Evolutionary conservation across 805 yeast species (phyloP), one percentile per base, ranked within the genome.

Genomic region (Ogataea henricii): DNA sequence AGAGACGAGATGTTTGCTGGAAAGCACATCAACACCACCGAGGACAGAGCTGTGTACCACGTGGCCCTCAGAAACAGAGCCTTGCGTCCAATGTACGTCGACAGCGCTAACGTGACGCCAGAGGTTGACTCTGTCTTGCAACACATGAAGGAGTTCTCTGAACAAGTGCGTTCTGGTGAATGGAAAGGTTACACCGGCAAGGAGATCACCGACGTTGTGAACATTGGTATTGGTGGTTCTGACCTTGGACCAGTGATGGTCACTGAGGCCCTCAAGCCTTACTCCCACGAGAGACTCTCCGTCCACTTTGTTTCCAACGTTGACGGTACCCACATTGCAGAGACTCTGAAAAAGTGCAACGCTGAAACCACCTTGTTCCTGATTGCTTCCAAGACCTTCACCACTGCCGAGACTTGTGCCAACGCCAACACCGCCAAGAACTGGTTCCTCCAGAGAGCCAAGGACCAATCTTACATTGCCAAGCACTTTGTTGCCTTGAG

Each of bases 201-300:
- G 80, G 73, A 77, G 61, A 92, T 94, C 73, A 87, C 94, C 60
- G 96, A 89, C 64, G 83, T 94, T 48, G 98, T 94, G 64, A 94
- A 94, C 80, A 89, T 94, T 63, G 99, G 99, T 72, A 94, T 94
- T 67, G 99, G 99, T 68, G 99, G 99, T 60, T 90, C 97, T 23
- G 99, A 94, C 72, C 80, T 94, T 62, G 99, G 99, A 63, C 99
- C 99, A 39, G 98, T 94, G 46, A 94, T 94, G 99, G 98, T 94
- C 62, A 89, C 97, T 53, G 98, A 94, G 76, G 97, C 99, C 35
- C 80, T 94, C 67, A 94, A 92, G 78, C 85, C 88, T 58, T 94
- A 92, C 72, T 73, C 86, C 52, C 79, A 87, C 59, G 85, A 82
- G 51, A 79, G 84, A 55, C 76, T 94, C 60, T 71, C 76, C 55